Percentiles rank a stretch among this genome's conserved stretches.
Evolutionary conservation across 116 monocot genomes (phyloP).

Genomic region (Trichopus zeylanicus): DNA sequence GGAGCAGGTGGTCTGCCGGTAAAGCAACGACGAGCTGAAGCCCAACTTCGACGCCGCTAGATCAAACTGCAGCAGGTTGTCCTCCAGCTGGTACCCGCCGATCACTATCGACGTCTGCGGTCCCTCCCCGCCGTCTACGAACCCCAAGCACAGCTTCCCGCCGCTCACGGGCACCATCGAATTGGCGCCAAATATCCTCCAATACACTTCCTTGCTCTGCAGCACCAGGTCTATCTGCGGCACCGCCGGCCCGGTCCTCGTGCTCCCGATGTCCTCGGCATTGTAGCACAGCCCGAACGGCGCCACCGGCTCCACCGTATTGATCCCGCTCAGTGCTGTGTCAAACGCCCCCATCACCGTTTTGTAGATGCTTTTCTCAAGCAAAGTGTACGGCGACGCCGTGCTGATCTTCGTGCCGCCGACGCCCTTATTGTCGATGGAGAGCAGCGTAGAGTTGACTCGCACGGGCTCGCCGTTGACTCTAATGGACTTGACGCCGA

Average conservation of each 20-base stretch:
- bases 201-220: conserved; percentile 19
- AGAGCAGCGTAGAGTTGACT: conserved; percentile 22
- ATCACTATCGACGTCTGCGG: conserved; percentile 44
- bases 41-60: conserved; percentile 39
- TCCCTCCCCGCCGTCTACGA: conserved; percentile 39
- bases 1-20: conserved; percentile 40
- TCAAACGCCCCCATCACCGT: conserved; percentile 27
- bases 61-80: conserved; percentile 60
- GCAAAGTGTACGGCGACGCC: conserved; percentile 35
- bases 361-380: conserved; percentile 39
- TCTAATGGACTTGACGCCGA: conserved; percentile 35
- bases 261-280: conserved; percentile 16
- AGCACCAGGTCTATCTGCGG: conserved; percentile 48
- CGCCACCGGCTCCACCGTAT: conserved; percentile 14
- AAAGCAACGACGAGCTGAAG: conserved; percentile 43
- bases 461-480: conserved; percentile 20
- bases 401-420: conserved; percentile 66
- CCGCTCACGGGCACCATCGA: conserved; percentile 46
- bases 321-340: conserved; percentile 1
- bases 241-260: conserved; percentile 41
- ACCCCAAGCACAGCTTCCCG: conserved; percentile 33
- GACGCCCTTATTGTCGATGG: conserved; percentile 31
- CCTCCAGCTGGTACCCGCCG: conserved; percentile 56
- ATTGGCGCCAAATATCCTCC: conserved; percentile 57
- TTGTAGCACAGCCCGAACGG: conserved; percentile 46